Base-by-base conservation (phyloP, 768 basidiomycete genomes). In the Serendipita indica region DNA sequence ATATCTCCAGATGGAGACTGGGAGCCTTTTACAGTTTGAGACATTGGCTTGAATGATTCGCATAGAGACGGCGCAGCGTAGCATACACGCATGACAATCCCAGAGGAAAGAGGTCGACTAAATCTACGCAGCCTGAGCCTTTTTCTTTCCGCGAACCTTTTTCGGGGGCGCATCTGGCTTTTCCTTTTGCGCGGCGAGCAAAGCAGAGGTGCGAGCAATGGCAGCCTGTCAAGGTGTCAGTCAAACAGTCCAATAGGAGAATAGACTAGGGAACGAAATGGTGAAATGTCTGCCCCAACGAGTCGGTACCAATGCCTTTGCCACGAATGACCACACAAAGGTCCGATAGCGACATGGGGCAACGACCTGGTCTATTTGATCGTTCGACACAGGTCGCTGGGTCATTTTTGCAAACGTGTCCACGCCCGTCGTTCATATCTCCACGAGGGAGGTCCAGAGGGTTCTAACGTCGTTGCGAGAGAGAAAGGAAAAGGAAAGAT, bases 321-420 rank as follows among this genome's bases (percentile, higher is more conserved):
- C 32, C 74, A 68, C 72, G 71, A 75, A 76, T n/a, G 76, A 83
- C 81, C 80, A 75, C 69, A 72, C 69, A 28, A 54, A n/a, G 22
- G 49, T 27, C 82, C 82, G 83, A 85, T 84, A 85, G 83, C 82
- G 82, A 83, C 78, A 79, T 77, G 81, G 77, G 73, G 77, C 61
- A 33, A 74, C 73, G 77, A 69, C 72, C 74, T 74, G 68, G 66
- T 65, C 71, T 69, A 74, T 75, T 80, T 82, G 83, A 82, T 80
- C 79, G 75, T 67, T 76, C 76, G 74, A 68, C 68, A 66, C 61
- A 66, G 69, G 69, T 70, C 66, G 69, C 69, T 69, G 62, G 70
- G 75, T 75, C 65, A 71, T 68, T 90, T 71, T 90, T 82, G 87
- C 87, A 90, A 79, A 85, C 86, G 73, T 86, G 83, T 90, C 87